These are phyloP conservation scores for Forsythia suspensa DNA, from an alignment of 257 asterid genomes.

Conservation along the genomic window DNA sequence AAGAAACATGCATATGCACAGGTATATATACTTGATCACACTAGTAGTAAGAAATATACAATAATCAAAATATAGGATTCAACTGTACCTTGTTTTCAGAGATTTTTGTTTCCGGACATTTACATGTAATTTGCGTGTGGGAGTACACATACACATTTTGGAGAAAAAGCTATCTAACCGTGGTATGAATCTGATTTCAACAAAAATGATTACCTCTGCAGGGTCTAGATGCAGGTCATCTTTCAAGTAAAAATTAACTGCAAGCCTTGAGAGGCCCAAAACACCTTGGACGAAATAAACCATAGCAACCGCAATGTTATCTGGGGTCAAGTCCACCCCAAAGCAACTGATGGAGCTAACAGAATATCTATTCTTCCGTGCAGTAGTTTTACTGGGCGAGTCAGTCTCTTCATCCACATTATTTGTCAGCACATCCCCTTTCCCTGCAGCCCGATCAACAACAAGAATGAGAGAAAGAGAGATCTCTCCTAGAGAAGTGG, in stretches of 20 bases:
- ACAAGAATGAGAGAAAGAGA: not conserved
- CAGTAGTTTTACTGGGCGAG: constrained; percentile 43
- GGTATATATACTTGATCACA: constrained; percentile 4
- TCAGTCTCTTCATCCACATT: constrained; percentile 48
- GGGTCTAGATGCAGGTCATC: constrained; percentile 97
- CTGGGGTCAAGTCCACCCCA: constrained; percentile 91
- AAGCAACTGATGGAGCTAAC: constrained; percentile 53
- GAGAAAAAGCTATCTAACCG: not conserved
- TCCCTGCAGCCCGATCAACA: constrained; percentile 47
- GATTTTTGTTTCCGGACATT: not conserved
- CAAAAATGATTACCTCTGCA: constrained; percentile 75
- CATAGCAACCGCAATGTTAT: constrained; percentile 95
- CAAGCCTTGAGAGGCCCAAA: constrained; percentile 88
- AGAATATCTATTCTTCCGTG: constrained; percentile 59
- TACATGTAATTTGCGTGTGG: not conserved
- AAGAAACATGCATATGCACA: not conserved
- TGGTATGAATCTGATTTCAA: constrained; percentile 12
- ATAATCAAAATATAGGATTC: not conserved
- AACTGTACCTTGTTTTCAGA: not conserved
- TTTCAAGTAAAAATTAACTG: constrained; percentile 93
- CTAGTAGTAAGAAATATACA: not conserved
- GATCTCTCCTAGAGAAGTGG: not conserved
- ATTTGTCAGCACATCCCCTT: constrained; percentile 45
- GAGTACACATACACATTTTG: not conserved
- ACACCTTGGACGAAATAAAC: constrained; percentile 99